phyloP scores from a whole-genome alignment of 768 basidiomycete genomes.

The Tylopilus plumbeoviolaceoides region DNA sequence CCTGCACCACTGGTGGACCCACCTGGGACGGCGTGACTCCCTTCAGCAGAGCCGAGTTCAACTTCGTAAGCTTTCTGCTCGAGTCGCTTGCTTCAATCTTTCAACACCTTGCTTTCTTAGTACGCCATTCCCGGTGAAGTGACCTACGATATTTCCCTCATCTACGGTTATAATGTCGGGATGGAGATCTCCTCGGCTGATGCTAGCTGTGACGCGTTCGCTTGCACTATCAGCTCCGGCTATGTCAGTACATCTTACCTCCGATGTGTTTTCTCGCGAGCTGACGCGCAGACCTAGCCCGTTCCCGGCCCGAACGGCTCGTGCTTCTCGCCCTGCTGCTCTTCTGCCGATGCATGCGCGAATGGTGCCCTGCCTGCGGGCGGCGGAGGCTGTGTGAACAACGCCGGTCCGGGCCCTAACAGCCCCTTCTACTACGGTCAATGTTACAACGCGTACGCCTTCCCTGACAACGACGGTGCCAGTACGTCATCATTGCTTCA shows the following conservation, averaged over 20 bases:
- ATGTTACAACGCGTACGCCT: conserved; percentile 31
- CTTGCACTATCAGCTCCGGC: conserved; percentile 30
- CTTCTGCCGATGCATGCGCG: conserved; percentile 25
- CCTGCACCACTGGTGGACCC: conserved; percentile 29
- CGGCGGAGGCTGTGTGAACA: conserved; percentile 27
- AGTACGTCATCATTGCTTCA: conserved; percentile 10
- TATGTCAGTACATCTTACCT: conserved; percentile 20
- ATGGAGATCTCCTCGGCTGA: conserved; percentile 32
- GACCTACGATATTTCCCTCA: conserved; percentile 33
- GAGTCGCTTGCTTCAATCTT: background rate
- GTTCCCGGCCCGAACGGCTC: conserved; percentile 25
- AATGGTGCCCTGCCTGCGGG: conserved; percentile 26
- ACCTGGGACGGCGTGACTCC: conserved; percentile 29
- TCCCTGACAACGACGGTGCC: conserved; percentile 32
- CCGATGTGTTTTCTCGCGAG: background rate
- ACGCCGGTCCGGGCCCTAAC: conserved; percentile 29
- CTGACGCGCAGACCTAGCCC: conserved; percentile 18
- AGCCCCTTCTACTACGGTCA: conserved; percentile 27
- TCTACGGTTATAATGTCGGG: conserved; percentile 33
- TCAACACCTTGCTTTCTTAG: conserved; percentile 1
- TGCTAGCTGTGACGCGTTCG: conserved; percentile 23
- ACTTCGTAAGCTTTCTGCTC: conserved; percentile 20
- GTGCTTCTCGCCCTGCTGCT: conserved; percentile 30
- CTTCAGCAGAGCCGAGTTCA: conserved; percentile 32
- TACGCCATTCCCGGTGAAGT: conserved; percentile 23